A percentile compares a stretch with the other conserved stretches of the same genome.
Conservation (phyloP, 2,329 filamentous ascomycete species). For the Capronia coronata region DNA sequence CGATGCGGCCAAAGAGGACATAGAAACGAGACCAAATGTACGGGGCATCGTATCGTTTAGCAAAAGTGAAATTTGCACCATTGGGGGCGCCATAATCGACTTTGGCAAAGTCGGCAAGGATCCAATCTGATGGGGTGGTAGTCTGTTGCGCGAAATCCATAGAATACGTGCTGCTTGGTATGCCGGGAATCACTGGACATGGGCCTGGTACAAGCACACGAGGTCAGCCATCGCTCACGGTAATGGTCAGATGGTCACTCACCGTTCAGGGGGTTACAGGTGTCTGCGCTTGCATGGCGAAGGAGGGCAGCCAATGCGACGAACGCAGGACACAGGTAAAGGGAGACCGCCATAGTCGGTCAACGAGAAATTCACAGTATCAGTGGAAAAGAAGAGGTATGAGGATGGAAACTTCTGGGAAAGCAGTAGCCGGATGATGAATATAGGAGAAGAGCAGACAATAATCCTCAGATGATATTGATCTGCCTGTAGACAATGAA, state of each 20-base stretch:
- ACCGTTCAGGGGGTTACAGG: constrained; percentile 21
- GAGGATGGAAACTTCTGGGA: neutral
- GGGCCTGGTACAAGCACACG: constrained; percentile 8
- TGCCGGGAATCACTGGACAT: constrained; percentile 70
- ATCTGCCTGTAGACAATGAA: constrained; percentile 14
- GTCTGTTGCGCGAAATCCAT: constrained; percentile 75
- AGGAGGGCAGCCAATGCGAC: neutral
- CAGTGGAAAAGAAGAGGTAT: neutral
- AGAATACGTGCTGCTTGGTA: constrained; percentile 64
- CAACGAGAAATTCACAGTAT: neutral
- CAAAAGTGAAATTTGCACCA: constrained; percentile 48
- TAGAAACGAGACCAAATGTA: constrained; percentile 44
- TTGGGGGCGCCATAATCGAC: constrained; percentile 62
- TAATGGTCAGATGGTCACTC: neutral
- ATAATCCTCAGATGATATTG: constrained; percentile 2
- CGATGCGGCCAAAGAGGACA: constrained; percentile 50
- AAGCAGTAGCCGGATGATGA: neutral
- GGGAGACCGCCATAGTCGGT: constrained; percentile 7
- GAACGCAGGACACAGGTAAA: constrained; percentile 5
- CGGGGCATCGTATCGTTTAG: constrained; percentile 44
- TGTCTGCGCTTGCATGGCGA: constrained; percentile 7
- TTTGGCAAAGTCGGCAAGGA: constrained; percentile 57
- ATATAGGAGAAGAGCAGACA: neutral
- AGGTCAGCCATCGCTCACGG: too few relatives aligned
- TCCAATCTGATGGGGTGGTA: constrained; percentile 58